Evolutionary conservation across 768 basidiomycete species (phyloP), one percentile per base, ranked within the genome.

Genomic region (Mycena maculata): DNA sequence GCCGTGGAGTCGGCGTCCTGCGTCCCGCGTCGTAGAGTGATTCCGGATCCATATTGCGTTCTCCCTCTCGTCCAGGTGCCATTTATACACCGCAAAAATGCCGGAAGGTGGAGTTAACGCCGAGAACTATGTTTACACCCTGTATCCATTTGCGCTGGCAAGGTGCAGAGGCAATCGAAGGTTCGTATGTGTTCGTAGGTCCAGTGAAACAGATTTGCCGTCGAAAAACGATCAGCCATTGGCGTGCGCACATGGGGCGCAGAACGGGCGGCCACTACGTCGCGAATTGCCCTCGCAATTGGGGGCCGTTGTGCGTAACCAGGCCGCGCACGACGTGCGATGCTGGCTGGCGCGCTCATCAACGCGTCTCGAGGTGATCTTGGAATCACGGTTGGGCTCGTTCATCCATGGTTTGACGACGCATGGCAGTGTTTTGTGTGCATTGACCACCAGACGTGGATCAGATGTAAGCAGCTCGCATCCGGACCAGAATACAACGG

Each of bases 201-300:
- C 61, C 60, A 31, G 11, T 56, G 63, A 57, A 63, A 63, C 62
- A 38, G 33, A 38, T 63, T 56, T 49, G 20, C 8, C 22, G 23
- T 15, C 25, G 10, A 1, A 9, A 38, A 47, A 63, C 39, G 33
- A 54, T n/a, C 16, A 1, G 10, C 39, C 36, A n/a, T 44, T 28
- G 2, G 33, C 15, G 54, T 3, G 63, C 28, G 39, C 48, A 23
- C 36, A 49, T 28, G 38, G 63, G 28, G 53, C 54, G 47, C 20
- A 20, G 47, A 27, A 38, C 25, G 33, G 15, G 38, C 30, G 20
- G 44, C 44, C 31, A 45, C 33, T 20, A 36, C 30, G n/a, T 53
- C 52, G 53, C 28, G 20, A 7, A 47, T 31, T 13, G 36, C 15
- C 52, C 44, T 27, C 42, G 53, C 30, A 39, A 52, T 52, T 28